Conservation (phyloP, 208 protist genomes). For the Leishmania amazonensis region DNA sequence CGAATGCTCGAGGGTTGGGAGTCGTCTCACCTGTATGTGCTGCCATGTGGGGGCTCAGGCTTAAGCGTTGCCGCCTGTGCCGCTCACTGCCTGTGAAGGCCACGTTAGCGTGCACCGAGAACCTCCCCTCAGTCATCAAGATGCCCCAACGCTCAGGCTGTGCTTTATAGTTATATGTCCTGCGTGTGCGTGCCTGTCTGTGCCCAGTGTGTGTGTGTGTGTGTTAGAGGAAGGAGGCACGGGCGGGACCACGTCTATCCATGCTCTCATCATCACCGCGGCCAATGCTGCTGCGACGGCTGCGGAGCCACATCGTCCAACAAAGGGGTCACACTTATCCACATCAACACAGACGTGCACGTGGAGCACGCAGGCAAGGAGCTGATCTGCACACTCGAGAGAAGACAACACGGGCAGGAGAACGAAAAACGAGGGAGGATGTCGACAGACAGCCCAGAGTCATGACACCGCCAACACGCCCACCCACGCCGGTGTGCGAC, state of each 20-base stretch:
- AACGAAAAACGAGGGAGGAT: background rate
- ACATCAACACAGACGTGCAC: background rate
- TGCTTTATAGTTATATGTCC: background rate
- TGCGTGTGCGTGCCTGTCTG: background rate
- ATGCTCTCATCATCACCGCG: background rate
- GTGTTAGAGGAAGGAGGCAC: background rate
- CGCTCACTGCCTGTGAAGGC: background rate
- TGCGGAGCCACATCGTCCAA: background rate
- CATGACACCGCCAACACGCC: background rate
- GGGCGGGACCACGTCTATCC: no score
- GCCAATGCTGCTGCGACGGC: background rate
- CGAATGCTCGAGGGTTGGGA: background rate
- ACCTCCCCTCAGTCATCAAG: background rate
- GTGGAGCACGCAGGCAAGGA: background rate
- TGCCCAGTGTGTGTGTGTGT: background rate
- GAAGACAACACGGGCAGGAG: background rate
- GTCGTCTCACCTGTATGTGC: background rate
- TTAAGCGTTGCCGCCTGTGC: background rate
- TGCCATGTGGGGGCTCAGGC: background rate
- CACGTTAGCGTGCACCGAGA: no score
- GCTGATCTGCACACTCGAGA: background rate
- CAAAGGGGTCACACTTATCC: background rate
- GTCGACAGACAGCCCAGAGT: background rate
- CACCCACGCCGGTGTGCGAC: background rate
- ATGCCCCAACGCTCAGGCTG: background rate